These are phyloP conservation scores for Nakazawaea pomicola DNA, from an alignment of 805 yeast species.

Conservation along the genomic window DNA sequence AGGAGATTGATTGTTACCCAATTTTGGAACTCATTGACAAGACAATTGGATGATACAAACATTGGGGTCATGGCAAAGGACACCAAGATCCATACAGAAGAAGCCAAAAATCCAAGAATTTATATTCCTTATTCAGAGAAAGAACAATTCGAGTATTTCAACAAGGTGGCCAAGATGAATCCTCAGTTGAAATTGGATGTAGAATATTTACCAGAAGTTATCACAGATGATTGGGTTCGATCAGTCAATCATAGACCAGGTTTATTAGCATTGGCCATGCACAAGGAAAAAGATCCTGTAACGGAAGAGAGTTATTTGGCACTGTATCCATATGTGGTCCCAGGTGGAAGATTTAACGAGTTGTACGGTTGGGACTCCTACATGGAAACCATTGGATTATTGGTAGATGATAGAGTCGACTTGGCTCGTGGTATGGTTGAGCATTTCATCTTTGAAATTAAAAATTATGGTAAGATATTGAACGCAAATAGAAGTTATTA, in stretches of 20 bases:
- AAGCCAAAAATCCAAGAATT: conserved; percentile 63
- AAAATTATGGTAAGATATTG: conserved; percentile 85
- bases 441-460: conserved; percentile 85
- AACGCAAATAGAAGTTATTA: conserved; percentile 94
- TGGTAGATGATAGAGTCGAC: conserved; percentile 59
- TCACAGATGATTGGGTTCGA: conserved; percentile 73
- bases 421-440: conserved; percentile 88
- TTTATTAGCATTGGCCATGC: conserved; percentile 73
- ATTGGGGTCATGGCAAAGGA: conserved; percentile 71
- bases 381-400: conserved; percentile 80
- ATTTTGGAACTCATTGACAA: conserved; percentile 78
- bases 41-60: conserved; percentile 58
- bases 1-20: conserved; percentile 66
- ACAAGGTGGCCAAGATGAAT: conserved; percentile 42
- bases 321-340: conserved; percentile 87
- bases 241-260: conserved; percentile 84
- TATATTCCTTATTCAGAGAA: conserved; percentile 67
- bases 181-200: conserved; percentile 65
- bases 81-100: conserved; percentile 63
- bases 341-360: conserved; percentile 97
- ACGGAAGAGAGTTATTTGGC: conserved; percentile 45
- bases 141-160: conserved; percentile 71
- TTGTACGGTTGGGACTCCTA: conserved; percentile 98
- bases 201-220: conserved; percentile 65
- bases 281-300: conserved; percentile 28